A percentile compares a stretch with the other conserved stretches of the same genome.
Evolutionary conservation across 1,284 basidiomycete genomes (phyloP).

Genomic region (Tylopilus sp.): DNA sequence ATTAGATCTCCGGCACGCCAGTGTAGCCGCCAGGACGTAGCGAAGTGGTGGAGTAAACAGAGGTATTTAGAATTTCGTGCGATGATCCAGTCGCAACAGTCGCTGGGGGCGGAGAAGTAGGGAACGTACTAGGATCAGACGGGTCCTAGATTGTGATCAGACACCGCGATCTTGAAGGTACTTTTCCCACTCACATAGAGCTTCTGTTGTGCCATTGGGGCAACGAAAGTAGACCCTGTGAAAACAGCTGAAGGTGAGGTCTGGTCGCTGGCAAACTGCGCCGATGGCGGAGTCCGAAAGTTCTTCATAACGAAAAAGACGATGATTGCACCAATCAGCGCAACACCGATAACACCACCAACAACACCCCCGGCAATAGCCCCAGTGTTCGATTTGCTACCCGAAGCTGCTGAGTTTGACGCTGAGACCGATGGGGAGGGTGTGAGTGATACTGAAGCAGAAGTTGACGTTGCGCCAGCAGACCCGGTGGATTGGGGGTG

Average conservation of each 20-base stretch:
- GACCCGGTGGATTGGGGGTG: constrained; percentile 19
- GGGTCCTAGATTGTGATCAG: constrained; percentile 25
- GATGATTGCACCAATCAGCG: constrained; percentile 24
- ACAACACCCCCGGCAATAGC: constrained; percentile 38
- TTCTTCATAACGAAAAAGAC: constrained; percentile 32
- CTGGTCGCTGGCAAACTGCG: constrained; percentile 4
- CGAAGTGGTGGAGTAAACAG: constrained; percentile 12
- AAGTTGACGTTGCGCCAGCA: not conserved
- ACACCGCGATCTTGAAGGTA: not conserved
- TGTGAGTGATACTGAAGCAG: constrained; percentile 8
- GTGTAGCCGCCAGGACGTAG: constrained; percentile 22
- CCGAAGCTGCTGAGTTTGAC: not conserved
- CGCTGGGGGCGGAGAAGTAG: constrained; percentile 18
- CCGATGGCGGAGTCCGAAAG: constrained; percentile 13
- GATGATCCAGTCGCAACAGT: constrained; percentile 14
- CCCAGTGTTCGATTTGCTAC: constrained; percentile 11
- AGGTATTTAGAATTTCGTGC: constrained; percentile 3
- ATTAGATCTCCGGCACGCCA: constrained; percentile 29
- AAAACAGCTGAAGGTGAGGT: constrained; percentile 5
- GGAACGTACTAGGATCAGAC: constrained; percentile 35
- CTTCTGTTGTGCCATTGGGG: constrained; percentile 26
- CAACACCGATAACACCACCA: constrained; percentile 35
- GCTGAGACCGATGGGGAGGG: not conserved
- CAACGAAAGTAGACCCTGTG: constrained; percentile 8
- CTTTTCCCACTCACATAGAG: constrained; percentile 28